Percentiles rank a stretch among this genome's conserved stretches.
phyloP scores from a whole-genome alignment of 2,329 filamentous ascomycete species.

The Fusarium dimerum region DNA sequence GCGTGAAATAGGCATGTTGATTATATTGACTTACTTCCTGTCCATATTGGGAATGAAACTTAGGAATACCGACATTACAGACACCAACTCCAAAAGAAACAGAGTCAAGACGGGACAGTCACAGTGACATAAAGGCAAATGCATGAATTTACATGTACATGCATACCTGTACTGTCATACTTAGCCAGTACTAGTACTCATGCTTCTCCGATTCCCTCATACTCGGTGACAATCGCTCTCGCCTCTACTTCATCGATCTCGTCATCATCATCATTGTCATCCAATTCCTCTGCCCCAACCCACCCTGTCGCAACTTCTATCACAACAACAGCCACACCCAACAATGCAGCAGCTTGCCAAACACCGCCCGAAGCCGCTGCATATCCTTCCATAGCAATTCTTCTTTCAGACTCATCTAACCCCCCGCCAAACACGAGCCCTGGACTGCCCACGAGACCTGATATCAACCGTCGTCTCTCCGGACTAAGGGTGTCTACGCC shows the following conservation, averaged over 20 bases:
- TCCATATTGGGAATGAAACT: no score
- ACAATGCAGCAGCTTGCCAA: constrained; percentile 48
- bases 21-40: no score
- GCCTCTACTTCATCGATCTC: constrained; percentile 34
- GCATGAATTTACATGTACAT: no score
- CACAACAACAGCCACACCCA: constrained; percentile 45
- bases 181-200: no score
- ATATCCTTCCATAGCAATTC: constrained; percentile 50
- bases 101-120: no score
- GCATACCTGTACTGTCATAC: no score
- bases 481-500: constrained; percentile 34
- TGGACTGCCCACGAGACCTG: constrained; percentile 52
- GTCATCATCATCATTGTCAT: constrained; percentile 34
- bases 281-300: constrained; percentile 49
- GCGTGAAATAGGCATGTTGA: no score
- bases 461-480: constrained; percentile 43
- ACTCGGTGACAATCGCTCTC: constrained; percentile 27
- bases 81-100: no score
- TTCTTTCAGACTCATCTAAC: constrained; percentile 42
- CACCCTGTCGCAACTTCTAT: constrained; percentile 55
- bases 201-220: constrained; percentile 36
- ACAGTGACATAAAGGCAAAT: no score
- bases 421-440: constrained; percentile 48
- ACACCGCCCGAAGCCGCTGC: constrained; percentile 45
- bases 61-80: no score